Evolutionary conservation across 257 asterid genomes (phyloP), one percentile per base, ranked within the genome.

Genomic region (Anisodus tanguticus): DNA sequence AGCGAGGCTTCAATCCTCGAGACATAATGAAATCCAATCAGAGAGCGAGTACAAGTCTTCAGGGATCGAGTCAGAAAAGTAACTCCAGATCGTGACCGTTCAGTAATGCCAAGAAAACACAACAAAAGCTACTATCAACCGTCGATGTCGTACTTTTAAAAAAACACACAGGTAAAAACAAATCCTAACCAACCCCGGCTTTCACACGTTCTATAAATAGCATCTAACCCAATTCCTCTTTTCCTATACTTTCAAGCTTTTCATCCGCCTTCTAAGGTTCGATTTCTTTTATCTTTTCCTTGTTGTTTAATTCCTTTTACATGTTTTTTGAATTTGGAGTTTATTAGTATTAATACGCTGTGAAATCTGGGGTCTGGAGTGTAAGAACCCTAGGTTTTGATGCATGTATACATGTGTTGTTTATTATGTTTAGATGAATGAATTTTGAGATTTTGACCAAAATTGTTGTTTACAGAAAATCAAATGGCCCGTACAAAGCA

Each of bases 171-270:
- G 37, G 63, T 22, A 12, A 76, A 47, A 31, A 74, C 45, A 74
- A 76, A 53, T 76, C 81, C 45, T 76, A 76, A 22, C 81, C 13
- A 51, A 22, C 62, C 37, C 43, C 13, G 13, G 6, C 81, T 76
- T 74, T 51, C 10, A 76, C 62, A 49, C 22, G 81, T 76, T 76
- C 81, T 76, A 76, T 76, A 76, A 76, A 76, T 76, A 76, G 0
- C 81, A 49, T 19, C 22, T 39, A 6, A 3, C 45, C 15, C 7
- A 6, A 3, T 0, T 0, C 0, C 0, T 26, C 22, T 2, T 0
- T 5, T 22, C 2, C 6, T 0, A 68, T 1, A 2, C 1, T 19
- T 72, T 72, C 80, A 72, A 72, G n/a, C 41, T 47, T 0, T 71
- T 10, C 2, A 10, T 8, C 8, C 1, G 62, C 62, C 45, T 76